A percentile compares a stretch with the other conserved stretches of the same genome.
Evolutionary conservation across 495 filamentous ascomycete species (phyloP).

Genomic region (Penicillium egyptiacum): DNA sequence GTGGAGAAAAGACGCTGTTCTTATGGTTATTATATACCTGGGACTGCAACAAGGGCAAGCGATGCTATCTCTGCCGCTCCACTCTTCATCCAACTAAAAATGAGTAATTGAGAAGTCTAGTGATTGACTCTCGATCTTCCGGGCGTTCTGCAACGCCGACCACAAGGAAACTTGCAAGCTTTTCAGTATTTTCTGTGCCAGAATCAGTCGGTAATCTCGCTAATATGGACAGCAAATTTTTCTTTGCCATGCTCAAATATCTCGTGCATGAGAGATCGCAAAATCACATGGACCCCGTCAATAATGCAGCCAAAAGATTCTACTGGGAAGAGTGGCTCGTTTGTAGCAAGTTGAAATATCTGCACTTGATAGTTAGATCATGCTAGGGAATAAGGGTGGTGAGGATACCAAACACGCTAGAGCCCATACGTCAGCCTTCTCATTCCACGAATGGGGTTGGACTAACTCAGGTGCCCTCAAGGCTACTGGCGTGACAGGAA

Average conservation of each 20-base stretch:
- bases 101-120: neutral
- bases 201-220: neutral
- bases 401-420: constrained; percentile 25
- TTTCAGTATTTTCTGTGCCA: neutral
- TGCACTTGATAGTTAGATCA: constrained; percentile 9
- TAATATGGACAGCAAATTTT: constrained; percentile 7
- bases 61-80: too few species aligned
- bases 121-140: neutral
- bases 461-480: constrained; percentile 26
- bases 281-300: constrained; percentile 15
- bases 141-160: neutral
- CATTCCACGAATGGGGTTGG: constrained; percentile 14
- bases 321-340: constrained; percentile 27
- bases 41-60: too few species aligned
- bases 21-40: too few species aligned
- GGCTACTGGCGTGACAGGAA: constrained; percentile 19
- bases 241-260: constrained; percentile 4
- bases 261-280: constrained; percentile 11
- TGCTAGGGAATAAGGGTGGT: neutral
- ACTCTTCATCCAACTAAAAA: neutral
- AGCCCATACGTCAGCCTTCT: constrained; percentile 24
- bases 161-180: neutral
- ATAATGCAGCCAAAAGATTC: constrained; percentile 15
- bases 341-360: constrained; percentile 30
- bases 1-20: too few species aligned